Percentiles rank a stretch among this genome's conserved stretches.
These are phyloP conservation scores for Fragaria vesca DNA, from an alignment of 306 rosid genomes.

Conservation along the genomic window DNA sequence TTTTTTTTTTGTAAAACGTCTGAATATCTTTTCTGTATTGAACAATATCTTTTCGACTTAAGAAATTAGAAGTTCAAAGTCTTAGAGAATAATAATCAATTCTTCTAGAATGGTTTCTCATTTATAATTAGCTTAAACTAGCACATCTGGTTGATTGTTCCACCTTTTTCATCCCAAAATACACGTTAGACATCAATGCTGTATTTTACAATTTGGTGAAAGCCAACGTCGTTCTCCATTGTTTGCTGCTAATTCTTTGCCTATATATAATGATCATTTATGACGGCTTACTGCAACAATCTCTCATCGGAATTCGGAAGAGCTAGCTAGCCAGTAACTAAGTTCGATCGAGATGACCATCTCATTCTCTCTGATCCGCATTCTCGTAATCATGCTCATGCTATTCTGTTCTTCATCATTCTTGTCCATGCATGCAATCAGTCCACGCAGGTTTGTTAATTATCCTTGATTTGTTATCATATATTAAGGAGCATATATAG, in stretches of 20 bases:
- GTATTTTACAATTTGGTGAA: background rate
- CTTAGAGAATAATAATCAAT: no score
- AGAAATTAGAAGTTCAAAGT: background rate
- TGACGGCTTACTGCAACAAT: no score
- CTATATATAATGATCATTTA: background rate
- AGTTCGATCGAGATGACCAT: background rate
- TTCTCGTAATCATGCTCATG: background rate
- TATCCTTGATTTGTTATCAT: background rate
- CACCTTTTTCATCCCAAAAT: background rate
- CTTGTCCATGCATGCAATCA: background rate
- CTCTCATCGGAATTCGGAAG: no score
- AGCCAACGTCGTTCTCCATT: background rate
- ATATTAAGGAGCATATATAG: no score
- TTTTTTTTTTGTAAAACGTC: no score
- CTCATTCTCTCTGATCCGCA: background rate
- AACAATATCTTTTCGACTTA: no score
- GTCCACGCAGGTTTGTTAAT: background rate
- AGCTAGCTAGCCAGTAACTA: background rate
- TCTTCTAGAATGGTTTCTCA: background rate
- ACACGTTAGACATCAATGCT: background rate
- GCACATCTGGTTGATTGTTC: background rate
- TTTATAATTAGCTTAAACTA: no score
- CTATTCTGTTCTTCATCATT: background rate
- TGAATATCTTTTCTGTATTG: no score
- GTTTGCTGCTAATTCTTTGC: background rate